These are phyloP conservation scores for Blumeria hordei DNA, from an alignment of 2,329 filamentous ascomycete genomes.

Conservation along the genomic window DNA sequence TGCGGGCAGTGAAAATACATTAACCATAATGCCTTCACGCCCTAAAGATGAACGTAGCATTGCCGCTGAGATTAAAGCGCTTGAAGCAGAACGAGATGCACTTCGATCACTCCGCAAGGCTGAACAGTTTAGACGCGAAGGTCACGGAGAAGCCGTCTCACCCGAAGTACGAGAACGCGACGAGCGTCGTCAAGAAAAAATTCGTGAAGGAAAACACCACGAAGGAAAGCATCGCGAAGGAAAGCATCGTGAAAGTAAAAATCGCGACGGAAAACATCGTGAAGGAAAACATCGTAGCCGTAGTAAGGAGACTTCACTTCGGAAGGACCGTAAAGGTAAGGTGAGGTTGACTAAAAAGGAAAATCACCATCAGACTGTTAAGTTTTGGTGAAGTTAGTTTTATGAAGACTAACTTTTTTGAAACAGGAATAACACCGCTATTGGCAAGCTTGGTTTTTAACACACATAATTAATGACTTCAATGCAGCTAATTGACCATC, in stretches of 20 bases:
- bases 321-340: conserved; percentile 91
- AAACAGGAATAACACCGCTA: too few relatives aligned
- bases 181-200: conserved; percentile 21
- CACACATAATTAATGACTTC: too few relatives aligned
- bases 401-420: too few relatives aligned
- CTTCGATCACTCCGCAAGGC: conserved; percentile 30
- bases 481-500: too few relatives aligned
- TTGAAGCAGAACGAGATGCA: conserved; percentile 40
- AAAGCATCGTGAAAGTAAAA: too few relatives aligned
- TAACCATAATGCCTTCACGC: conserved; percentile 16
- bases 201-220: conserved; percentile 22
- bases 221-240: conserved; percentile 19
- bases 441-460: too few relatives aligned
- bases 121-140: conserved; percentile 29
- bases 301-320: conserved; percentile 32
- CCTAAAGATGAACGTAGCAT: conserved; percentile 29
- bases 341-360: conserved; percentile 64
- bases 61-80: conserved; percentile 42
- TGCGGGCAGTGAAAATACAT: conserved; percentile 17
- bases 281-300: conserved; percentile 16
- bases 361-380: conserved; percentile 20
- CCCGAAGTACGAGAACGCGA: conserved; percentile 17
- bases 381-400: not conserved
- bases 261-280: too few relatives aligned
- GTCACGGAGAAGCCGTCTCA: conserved; percentile 36